A percentile compares a stretch with the other conserved stretches of the same genome.
Evolutionary conservation across 148 eudicot species (phyloP).

Genomic region (Nepenthes mirabilis): DNA sequence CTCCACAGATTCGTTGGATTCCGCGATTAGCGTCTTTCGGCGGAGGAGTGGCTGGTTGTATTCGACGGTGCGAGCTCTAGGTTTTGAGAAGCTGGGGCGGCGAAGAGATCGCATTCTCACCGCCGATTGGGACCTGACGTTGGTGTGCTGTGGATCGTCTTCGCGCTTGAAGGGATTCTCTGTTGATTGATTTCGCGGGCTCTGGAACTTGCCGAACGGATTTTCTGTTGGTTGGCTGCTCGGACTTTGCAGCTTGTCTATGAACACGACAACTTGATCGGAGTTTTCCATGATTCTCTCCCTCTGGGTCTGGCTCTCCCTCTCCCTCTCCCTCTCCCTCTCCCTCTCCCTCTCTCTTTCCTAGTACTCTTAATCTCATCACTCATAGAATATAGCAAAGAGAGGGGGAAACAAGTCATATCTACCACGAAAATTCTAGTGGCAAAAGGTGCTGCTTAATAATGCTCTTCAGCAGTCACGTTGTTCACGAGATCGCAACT

Average conservation of each 20-base stretch:
- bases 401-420: no score
- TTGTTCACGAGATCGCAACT: no score
- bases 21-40: background rate
- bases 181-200: no score
- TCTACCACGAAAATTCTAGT: no score
- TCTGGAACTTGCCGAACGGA: background rate
- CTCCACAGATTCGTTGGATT: background rate
- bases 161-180: background rate
- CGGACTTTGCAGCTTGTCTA: conserved; percentile 5
- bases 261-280: conserved; percentile 17
- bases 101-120: conserved; percentile 10
- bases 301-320: no score
- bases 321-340: no score
- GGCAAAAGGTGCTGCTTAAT: no score
- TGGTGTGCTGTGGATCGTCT: background rate
- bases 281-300: background rate
- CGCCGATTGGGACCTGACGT: conserved; percentile 3
- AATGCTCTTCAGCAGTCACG: no score
- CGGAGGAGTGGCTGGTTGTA: conserved; percentile 9
- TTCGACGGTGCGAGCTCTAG: conserved; percentile 37
- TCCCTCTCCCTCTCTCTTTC: no score
- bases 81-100: conserved; percentile 51
- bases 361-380: no score
- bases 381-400: no score
- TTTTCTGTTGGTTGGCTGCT: conserved; percentile 4